Conservation (phyloP, 805 yeast genomes). For the Candida ovalis region DNA sequence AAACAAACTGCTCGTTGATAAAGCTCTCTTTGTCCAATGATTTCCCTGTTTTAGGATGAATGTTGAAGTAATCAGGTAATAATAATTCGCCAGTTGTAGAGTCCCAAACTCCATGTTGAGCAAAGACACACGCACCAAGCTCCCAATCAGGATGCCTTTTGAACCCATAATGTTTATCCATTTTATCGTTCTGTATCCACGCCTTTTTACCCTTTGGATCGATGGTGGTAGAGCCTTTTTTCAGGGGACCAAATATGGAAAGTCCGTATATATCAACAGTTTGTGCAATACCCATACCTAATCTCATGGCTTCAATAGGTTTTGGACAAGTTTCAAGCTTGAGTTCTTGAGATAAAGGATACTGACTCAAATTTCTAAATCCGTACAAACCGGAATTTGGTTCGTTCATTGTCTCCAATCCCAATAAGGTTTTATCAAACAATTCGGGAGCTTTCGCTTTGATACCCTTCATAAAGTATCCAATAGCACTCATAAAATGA, state of each 20-base stretch:
- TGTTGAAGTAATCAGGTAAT: conserved; percentile 48
- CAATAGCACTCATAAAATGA: conserved; percentile 55
- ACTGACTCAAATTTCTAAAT: conserved; percentile 43
- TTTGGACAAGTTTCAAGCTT: conserved; percentile 83
- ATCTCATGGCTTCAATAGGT: conserved; percentile 61
- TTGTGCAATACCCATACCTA: conserved; percentile 76
- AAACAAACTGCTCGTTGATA: conserved; percentile 60
- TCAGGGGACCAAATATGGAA: conserved; percentile 72
- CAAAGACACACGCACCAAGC: conserved; percentile 77
- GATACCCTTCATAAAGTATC: conserved; percentile 41
- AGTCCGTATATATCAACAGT: conserved; percentile 69
- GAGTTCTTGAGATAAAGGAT: conserved; percentile 63
- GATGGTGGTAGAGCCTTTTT: conserved; percentile 49
- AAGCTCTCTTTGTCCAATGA: conserved; percentile 50
- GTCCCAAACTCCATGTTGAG: conserved; percentile 77
- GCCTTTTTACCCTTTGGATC: conserved; percentile 66
- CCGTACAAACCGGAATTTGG: conserved; percentile 79
- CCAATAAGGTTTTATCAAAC: conserved; percentile 52
- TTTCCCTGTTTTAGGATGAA: conserved; percentile 36
- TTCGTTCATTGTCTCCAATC: conserved; percentile 82
- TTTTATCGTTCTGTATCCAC: conserved; percentile 57
- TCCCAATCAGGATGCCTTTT: conserved; percentile 60
- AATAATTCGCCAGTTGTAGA: conserved; percentile 36
- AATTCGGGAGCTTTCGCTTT: conserved; percentile 40
- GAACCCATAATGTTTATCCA: conserved; percentile 71